phyloP scores from a whole-genome alignment of 2,329 filamentous ascomycete species.

The Epichloe coenophiala region DNA sequence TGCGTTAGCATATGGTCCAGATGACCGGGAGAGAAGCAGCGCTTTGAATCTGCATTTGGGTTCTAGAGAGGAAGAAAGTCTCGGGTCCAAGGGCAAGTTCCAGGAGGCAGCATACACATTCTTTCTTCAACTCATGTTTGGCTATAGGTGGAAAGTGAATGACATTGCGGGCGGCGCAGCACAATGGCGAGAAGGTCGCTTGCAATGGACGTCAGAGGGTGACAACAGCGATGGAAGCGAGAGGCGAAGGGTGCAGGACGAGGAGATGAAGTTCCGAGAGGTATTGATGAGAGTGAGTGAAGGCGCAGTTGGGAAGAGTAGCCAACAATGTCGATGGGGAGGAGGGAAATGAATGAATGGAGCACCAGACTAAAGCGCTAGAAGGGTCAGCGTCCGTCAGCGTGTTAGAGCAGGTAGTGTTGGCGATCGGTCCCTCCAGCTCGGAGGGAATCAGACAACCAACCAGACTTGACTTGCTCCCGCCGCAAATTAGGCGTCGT shows the following conservation, averaged over 20 bases:
- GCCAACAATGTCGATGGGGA: background rate
- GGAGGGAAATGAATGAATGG: background rate
- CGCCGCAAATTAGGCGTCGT: no score
- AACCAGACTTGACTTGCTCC: no score
- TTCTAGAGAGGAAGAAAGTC: background rate
- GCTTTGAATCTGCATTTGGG: background rate
- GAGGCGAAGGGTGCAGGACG: background rate
- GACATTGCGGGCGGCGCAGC: slow-evolving; percentile 19
- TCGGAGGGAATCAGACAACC: no score
- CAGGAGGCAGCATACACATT: slow-evolving; percentile 25
- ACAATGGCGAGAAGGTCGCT: slow-evolving; percentile 11
- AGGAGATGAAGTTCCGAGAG: background rate
- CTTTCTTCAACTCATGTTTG: slow-evolving; percentile 27
- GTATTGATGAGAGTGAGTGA: background rate
- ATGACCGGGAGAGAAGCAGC: slow-evolving; percentile 3
- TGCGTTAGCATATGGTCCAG: slow-evolving; percentile 3
- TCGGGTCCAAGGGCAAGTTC: background rate
- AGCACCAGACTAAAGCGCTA: background rate
- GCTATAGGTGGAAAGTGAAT: slow-evolving; percentile 19
- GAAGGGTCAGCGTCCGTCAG: no score
- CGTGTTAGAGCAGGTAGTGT: background rate
- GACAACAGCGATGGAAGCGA: background rate
- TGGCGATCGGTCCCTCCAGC: no score
- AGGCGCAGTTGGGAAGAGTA: background rate
- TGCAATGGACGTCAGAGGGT: background rate